Conservation (phyloP, 2,329 filamentous ascomycete species). For the Xylariaceae sp. region DNA sequence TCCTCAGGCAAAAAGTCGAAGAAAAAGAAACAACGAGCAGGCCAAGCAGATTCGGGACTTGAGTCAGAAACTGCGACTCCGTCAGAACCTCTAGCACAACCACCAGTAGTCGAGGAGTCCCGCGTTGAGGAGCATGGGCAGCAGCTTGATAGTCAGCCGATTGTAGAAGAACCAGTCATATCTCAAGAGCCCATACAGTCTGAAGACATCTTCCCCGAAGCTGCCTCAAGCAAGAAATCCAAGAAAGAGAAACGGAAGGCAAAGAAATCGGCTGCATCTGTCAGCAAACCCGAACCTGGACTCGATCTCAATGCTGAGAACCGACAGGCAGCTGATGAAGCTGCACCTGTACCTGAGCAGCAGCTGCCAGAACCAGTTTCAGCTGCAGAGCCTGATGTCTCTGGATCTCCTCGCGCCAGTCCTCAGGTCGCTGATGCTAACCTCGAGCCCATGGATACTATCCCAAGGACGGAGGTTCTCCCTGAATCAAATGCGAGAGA, state of each 20-base stretch:
- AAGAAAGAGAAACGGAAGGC: slow-evolving; percentile 46
- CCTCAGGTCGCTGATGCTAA: slow-evolving; percentile 30
- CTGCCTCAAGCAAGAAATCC: slow-evolving; percentile 41
- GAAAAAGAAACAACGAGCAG: slow-evolving; percentile 42
- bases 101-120: slow-evolving; percentile 1
- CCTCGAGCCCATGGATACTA: slow-evolving; percentile 14
- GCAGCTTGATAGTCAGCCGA: slow-evolving; percentile 4
- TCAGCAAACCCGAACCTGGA: slow-evolving; percentile 8
- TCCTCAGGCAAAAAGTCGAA: slow-evolving; percentile 40
- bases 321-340: background rate
- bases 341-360: slow-evolving; percentile 1
- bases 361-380: slow-evolving; percentile 1
- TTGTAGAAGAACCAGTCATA: slow-evolving; percentile 6
- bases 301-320: slow-evolving; percentile 1
- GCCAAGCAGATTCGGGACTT: slow-evolving; percentile 16
- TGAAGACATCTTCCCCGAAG: slow-evolving; percentile 17
- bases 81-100: slow-evolving; percentile 19
- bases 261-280: slow-evolving; percentile 16
- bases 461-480: slow-evolving; percentile 1
- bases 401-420: too few species aligned
- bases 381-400: background rate
- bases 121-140: slow-evolving; percentile 5
- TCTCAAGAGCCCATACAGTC: slow-evolving; percentile 3
- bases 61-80: slow-evolving; percentile 12
- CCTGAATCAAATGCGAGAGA: slow-evolving; percentile 1